Evolutionary conservation across 495 filamentous ascomycete genomes (phyloP).

Genomic region (Aspergillus mulundensis): DNA sequence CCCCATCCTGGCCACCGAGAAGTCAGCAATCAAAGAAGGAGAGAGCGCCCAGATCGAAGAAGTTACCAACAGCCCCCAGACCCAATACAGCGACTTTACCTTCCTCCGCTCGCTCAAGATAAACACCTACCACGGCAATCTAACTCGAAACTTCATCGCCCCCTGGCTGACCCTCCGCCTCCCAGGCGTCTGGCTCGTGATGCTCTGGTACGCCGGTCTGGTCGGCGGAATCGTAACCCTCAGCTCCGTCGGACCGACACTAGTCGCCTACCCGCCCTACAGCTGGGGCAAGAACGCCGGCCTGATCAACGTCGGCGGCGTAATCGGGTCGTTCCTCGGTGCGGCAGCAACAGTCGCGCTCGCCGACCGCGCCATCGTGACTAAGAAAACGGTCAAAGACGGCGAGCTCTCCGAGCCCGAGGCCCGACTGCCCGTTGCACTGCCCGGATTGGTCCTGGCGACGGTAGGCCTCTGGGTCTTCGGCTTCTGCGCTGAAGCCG

Average conservation of each 20-base stretch:
- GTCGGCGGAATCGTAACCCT: conserved; percentile 13
- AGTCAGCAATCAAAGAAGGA: neutral
- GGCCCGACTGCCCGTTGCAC: conserved; percentile 13
- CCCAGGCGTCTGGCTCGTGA: conserved; percentile 16
- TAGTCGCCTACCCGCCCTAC: conserved; percentile 10
- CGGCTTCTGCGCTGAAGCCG: conserved; percentile 14
- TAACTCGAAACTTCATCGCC: conserved; percentile 4
- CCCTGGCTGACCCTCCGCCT: conserved; percentile 14
- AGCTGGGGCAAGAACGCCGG: conserved; percentile 11
- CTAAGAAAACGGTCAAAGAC: conserved; percentile 9
- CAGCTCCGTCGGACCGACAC: conserved; percentile 5
- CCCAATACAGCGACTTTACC: neutral
- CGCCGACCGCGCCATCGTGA: conserved; percentile 13
- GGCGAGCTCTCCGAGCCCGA: conserved; percentile 14
- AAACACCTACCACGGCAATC: conserved; percentile 10
- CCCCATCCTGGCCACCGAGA: neutral
- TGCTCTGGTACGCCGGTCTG: conserved; percentile 15
- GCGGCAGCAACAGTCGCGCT: conserved; percentile 2
- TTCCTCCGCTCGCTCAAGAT: conserved; percentile 11
- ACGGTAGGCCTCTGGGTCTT: conserved; percentile 18
- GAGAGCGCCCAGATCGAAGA: conserved; percentile 9
- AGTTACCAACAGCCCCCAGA: neutral
- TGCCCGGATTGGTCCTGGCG: conserved; percentile 16
- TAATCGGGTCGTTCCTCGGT: conserved; percentile 12
- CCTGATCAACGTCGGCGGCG: conserved; percentile 9